Evolutionary conservation across 768 basidiomycete species (phyloP).

Genomic region (Lanmaoa rubissima): DNA sequence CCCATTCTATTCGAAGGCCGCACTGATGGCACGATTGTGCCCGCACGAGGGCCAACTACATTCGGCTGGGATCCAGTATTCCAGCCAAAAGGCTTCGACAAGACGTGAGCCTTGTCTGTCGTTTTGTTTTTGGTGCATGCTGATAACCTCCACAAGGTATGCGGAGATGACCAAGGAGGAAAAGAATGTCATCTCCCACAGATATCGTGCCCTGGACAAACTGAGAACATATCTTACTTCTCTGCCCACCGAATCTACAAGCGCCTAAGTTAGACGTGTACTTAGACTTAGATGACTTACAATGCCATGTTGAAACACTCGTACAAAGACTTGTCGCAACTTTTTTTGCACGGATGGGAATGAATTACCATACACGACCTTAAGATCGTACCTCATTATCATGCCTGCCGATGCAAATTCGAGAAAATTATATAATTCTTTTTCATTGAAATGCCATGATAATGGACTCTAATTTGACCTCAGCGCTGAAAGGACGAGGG

Average conservation of each 20-base stretch:
- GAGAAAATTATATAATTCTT: too few relatives aligned
- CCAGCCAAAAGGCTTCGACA: constrained; percentile 68
- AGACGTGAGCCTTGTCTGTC: constrained; percentile 56
- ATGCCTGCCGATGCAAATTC: too few relatives aligned
- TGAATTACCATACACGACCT: too few relatives aligned
- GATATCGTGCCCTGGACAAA: constrained; percentile 61
- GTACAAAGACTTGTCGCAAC: too few relatives aligned
- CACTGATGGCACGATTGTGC: constrained; percentile 88
- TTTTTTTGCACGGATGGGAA: too few relatives aligned
- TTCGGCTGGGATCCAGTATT: constrained; percentile 96
- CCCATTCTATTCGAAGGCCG: constrained; percentile 84
- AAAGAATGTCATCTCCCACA: constrained; percentile 67
- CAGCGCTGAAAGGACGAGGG: too few relatives aligned
- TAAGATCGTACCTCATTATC: too few relatives aligned
- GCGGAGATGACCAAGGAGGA: constrained; percentile 63
- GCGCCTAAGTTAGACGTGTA: not conserved
- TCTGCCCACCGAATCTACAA: not conserved
- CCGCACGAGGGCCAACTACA: constrained; percentile 67
- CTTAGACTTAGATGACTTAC: not conserved
- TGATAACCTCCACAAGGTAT: constrained; percentile 40
- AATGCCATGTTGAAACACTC: not conserved
- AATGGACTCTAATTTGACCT: too few relatives aligned
- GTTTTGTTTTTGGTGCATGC: not conserved
- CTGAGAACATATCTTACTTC: constrained; percentile 43
- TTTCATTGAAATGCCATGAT: too few relatives aligned